Evolutionary conservation across 257 asterid genomes (phyloP).

Genomic region (Ophiorrhiza pumila): DNA sequence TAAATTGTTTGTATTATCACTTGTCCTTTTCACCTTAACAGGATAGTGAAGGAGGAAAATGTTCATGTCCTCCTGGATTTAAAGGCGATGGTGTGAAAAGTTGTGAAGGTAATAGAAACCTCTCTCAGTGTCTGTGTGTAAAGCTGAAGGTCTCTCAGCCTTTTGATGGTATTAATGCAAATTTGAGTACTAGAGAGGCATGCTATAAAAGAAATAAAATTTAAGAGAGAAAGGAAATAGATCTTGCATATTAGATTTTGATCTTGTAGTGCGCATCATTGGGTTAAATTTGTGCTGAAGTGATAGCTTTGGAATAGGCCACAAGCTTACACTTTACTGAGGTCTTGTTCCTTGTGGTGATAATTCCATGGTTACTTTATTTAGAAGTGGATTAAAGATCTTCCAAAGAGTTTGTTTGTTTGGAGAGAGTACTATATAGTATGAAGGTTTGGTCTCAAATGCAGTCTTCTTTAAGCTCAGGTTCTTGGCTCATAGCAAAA

Average conservation of each 20-base stretch:
- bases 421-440: background rate
- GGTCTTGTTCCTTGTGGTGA: background rate
- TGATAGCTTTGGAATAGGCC: background rate
- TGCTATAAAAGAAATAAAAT: background rate
- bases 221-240: background rate
- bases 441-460: background rate
- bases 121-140: background rate
- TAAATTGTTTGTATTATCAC: conserved; percentile 10
- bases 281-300: background rate
- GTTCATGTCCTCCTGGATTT: conserved; percentile 81
- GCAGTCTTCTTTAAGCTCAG: background rate
- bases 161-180: background rate
- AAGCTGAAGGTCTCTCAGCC: background rate
- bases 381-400: background rate
- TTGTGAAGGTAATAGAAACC: conserved; percentile 57
- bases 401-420: background rate
- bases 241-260: background rate
- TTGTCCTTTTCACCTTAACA: conserved; percentile 24
- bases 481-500: background rate
- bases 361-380: no score
- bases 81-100: conserved; percentile 74
- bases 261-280: background rate
- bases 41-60: conserved; percentile 70
- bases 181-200: background rate
- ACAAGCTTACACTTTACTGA: background rate